These are phyloP conservation scores for Bretschneidera sinensis DNA, from an alignment of 345 rosid species.

Conservation along the genomic window DNA sequence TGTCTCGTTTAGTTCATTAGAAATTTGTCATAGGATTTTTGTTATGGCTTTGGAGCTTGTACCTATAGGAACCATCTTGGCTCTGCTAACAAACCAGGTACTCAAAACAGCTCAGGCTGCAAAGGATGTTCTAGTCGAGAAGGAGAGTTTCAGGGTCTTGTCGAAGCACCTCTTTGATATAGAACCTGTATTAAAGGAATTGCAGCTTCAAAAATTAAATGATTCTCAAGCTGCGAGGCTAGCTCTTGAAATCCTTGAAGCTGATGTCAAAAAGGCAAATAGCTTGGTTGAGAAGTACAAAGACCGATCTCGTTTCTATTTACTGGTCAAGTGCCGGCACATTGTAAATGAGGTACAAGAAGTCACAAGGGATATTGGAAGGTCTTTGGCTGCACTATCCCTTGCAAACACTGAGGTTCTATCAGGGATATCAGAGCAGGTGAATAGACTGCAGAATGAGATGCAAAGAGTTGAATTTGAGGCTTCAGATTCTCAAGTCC, in stretches of 20 bases:
- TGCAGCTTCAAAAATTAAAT: conserved; percentile 47
- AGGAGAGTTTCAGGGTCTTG: conserved; percentile 60
- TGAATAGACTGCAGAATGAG: conserved; percentile 56
- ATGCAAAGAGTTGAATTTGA: conserved; percentile 64
- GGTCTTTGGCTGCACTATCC: conserved; percentile 51
- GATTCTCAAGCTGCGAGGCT: conserved; percentile 55
- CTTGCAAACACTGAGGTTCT: conserved; percentile 53
- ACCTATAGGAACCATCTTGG: conserved; percentile 61
- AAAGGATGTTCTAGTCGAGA: conserved; percentile 52
- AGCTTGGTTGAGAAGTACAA: conserved; percentile 56
- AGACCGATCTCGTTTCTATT: conserved; percentile 50
- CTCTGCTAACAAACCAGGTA: conserved; percentile 53
- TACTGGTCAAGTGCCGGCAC: conserved; percentile 49
- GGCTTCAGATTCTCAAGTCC: conserved; percentile 51
- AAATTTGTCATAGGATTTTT: background rate
- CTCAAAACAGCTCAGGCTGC: conserved; percentile 73
- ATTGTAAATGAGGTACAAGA: conserved; percentile 58
- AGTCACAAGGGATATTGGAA: conserved; percentile 62
- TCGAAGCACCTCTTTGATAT: conserved; percentile 65
- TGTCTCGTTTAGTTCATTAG: background rate
- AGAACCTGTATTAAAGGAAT: conserved; percentile 51
- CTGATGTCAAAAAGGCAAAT: conserved; percentile 58
- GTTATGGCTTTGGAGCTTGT: conserved; percentile 54
- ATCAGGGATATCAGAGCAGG: conserved; percentile 49
- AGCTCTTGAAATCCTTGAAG: conserved; percentile 49